phyloP scores from a whole-genome alignment of 2,329 filamentous ascomycete genomes.

The Cytospora piceicola region DNA sequence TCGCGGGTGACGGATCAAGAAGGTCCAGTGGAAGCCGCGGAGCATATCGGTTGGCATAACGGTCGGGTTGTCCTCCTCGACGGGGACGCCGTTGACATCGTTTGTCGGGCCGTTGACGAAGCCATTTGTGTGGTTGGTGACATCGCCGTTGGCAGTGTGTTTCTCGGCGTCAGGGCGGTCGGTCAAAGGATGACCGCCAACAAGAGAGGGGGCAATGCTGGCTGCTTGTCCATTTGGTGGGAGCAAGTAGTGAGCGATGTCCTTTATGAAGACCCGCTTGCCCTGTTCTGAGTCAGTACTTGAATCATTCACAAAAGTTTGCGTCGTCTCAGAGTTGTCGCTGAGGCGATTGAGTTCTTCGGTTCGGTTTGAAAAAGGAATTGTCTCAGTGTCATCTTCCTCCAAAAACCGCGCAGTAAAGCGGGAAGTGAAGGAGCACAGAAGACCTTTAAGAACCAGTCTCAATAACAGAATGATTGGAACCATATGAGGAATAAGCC shows the following conservation, averaged over 20 bases:
- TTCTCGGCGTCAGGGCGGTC: conserved; percentile 26
- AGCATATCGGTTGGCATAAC: conserved; percentile 77
- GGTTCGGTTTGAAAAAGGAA: neutral
- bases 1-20: conserved; percentile 95
- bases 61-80: conserved; percentile 77
- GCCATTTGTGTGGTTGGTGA: conserved; percentile 36
- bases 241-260: conserved; percentile 91
- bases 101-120: conserved; percentile 37
- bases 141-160: conserved; percentile 25
- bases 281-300: conserved; percentile 55
- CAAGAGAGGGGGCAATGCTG: conserved; percentile 78
- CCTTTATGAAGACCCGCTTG: conserved; percentile 96
- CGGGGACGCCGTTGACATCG: conserved; percentile 30
- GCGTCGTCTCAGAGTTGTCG: neutral
- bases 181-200: conserved; percentile 51
- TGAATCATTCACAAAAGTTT: neutral
- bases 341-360: conserved; percentile 10
- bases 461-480: conserved; percentile 10
- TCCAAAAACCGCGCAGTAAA: conserved; percentile 35
- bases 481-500: neutral
- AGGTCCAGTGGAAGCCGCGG: conserved; percentile 87
- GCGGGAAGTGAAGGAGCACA: conserved; percentile 21
- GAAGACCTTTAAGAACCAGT: conserved; percentile 18
- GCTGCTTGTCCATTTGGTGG: conserved; percentile 72
- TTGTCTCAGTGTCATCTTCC: neutral